phyloP scores from a whole-genome alignment of 345 rosid species.

The Eucalyptus regnans region DNA sequence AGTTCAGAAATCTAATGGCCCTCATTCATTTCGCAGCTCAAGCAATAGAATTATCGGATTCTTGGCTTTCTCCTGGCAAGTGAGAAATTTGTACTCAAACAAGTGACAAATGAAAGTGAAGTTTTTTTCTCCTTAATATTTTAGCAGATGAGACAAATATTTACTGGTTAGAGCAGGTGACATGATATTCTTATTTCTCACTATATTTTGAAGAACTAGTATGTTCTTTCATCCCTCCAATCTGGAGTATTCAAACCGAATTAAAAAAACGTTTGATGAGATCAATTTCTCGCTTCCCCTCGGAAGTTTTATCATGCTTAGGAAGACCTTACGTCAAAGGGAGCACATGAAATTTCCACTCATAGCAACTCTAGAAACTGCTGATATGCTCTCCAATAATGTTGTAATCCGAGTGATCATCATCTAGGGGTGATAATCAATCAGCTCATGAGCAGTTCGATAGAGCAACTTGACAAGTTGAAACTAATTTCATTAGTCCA shows the following conservation, averaged over 20 bases:
- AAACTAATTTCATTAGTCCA: neutral
- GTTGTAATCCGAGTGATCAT: neutral
- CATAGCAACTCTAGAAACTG: neutral
- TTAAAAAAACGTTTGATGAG: neutral
- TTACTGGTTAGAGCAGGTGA: neutral
- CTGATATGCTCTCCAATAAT: neutral
- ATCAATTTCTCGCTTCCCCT: neutral
- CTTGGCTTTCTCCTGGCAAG: neutral
- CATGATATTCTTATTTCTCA: neutral
- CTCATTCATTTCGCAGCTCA: neutral
- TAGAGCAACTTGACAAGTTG: neutral
- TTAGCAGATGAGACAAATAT: neutral
- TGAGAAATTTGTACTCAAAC: neutral
- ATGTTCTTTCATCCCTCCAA: neutral
- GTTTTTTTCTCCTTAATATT: neutral
- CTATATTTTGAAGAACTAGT: neutral
- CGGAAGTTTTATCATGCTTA: neutral
- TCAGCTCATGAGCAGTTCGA: neutral
- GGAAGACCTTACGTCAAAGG: neutral
- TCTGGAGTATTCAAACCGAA: neutral
- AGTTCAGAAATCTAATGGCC: neutral
- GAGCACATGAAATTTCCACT: neutral
- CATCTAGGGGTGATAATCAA: neutral
- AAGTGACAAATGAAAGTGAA: neutral
- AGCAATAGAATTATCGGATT: neutral